A percentile compares a stretch with the other conserved stretches of the same genome.
Conservation (phyloP, 768 basidiomycete genomes). For the Suillus discolor region DNA sequence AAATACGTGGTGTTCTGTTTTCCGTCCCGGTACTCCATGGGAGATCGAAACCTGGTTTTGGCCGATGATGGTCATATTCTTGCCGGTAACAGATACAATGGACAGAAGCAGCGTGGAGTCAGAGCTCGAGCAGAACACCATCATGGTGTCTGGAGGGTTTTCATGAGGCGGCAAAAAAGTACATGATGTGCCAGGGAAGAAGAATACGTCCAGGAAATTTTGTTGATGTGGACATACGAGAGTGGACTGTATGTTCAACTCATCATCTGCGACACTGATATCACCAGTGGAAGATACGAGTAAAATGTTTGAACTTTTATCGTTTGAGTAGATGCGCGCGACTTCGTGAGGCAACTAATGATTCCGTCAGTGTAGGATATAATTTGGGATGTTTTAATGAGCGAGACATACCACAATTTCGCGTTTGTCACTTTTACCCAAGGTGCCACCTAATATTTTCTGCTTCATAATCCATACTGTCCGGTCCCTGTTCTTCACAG, state of each 20-base stretch:
- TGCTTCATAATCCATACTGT: slow-evolving; percentile 69
- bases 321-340: slow-evolving; percentile 38
- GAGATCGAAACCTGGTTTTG: not conserved
- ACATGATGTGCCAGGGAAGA: slow-evolving; percentile 32
- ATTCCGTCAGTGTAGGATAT: slow-evolving; percentile 12
- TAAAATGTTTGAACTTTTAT: slow-evolving; percentile 30
- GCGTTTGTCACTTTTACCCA: slow-evolving; percentile 41
- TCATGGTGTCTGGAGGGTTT: slow-evolving; percentile 15
- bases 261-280: slow-evolving; percentile 33
- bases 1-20: slow-evolving; percentile 4
- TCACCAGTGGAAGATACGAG: slow-evolving; percentile 37
- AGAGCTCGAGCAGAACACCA: slow-evolving; percentile 27
- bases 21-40: not conserved
- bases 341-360: slow-evolving; percentile 47
- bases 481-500: slow-evolving; percentile 42
- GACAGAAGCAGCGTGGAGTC: slow-evolving; percentile 23
- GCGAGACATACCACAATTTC: slow-evolving; percentile 44
- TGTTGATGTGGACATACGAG: slow-evolving; percentile 30
- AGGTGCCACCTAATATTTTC: slow-evolving; percentile 40
- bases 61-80: not conserved
- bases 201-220: slow-evolving; percentile 29
- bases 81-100: slow-evolving; percentile 19
- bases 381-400: slow-evolving; percentile 4
- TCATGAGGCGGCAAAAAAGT: slow-evolving; percentile 26
- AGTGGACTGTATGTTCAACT: slow-evolving; percentile 28